Evolutionary conservation across 1,139 yeast species (phyloP).

Genomic region (Blastobotrys ciferrii): DNA sequence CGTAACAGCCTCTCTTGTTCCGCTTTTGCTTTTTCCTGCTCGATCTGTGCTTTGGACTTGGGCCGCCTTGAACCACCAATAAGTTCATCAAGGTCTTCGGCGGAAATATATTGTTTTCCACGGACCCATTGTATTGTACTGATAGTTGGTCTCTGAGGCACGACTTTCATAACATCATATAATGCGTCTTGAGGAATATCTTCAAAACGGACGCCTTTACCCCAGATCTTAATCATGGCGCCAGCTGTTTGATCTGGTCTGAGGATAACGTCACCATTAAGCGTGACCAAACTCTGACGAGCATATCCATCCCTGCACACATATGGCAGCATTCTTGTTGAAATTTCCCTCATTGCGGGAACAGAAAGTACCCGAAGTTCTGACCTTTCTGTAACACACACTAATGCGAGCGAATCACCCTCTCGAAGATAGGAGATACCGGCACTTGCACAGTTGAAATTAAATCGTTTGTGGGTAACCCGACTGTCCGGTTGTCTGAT

Average conservation of each 20-base stretch:
- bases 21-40: conserved; percentile 26
- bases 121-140: conserved; percentile 85
- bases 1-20: conserved; percentile 26
- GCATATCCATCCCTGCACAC: conserved; percentile 43
- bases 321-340: conserved; percentile 43
- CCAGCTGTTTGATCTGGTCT: conserved; percentile 60
- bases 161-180: conserved; percentile 45
- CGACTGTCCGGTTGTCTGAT: conserved; percentile 54
- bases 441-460: conserved; percentile 47
- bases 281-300: conserved; percentile 49
- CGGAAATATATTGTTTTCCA: conserved; percentile 61
- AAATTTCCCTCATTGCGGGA: conserved; percentile 54
- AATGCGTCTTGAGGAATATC: conserved; percentile 37
- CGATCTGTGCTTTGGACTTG: conserved; percentile 33
- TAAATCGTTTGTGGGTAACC: conserved; percentile 52
- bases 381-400: conserved; percentile 42
- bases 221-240: conserved; percentile 48
- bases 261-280: conserved; percentile 71
- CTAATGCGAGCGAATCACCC: conserved; percentile 44
- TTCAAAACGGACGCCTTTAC: conserved; percentile 35
- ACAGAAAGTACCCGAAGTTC: conserved; percentile 46
- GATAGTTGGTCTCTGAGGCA: conserved; percentile 79
- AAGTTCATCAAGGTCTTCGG: conserved; percentile 50
- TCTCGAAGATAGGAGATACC: conserved; percentile 51
- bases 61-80: conserved; percentile 43